phyloP scores from a whole-genome alignment of 2,329 filamentous ascomycete genomes.

The Septoria petroselini region DNA sequence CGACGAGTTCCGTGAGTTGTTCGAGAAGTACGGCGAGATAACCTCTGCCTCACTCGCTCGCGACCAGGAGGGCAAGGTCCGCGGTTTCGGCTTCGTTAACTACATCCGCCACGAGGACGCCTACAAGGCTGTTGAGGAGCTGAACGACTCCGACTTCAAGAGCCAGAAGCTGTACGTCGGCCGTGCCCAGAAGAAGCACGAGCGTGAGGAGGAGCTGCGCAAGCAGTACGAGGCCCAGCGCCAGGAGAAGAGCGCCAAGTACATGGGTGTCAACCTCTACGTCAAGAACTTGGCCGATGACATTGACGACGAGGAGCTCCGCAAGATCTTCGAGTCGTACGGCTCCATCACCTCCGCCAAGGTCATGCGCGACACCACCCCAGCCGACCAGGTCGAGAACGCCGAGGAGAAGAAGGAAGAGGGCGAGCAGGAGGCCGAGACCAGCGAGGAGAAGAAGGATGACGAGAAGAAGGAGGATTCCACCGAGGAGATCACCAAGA shows the following conservation, averaged over 20 bases:
- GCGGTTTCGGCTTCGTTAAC: slow-evolving; percentile 94
- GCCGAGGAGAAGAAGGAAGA: slow-evolving; percentile 46
- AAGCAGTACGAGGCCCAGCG: slow-evolving; percentile 98
- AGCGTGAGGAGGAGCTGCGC: slow-evolving; percentile 98
- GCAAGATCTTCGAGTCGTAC: slow-evolving; percentile 85
- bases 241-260: slow-evolving; percentile 97
- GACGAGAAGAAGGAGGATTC: slow-evolving; percentile 58
- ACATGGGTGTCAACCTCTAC: slow-evolving; percentile 98
- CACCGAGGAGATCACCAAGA: slow-evolving; percentile 47
- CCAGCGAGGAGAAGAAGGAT: slow-evolving; percentile 52
- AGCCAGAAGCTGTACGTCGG: slow-evolving; percentile 96
- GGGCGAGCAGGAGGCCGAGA: slow-evolving; percentile 51
- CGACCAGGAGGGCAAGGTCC: slow-evolving; percentile 93
- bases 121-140: slow-evolving; percentile 78
- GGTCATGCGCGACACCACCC: slow-evolving; percentile 86
- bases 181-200: slow-evolving; percentile 99
- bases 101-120: slow-evolving; percentile 89
- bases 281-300: slow-evolving; percentile 99
- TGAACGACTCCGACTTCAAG: slow-evolving; percentile 89
- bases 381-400: slow-evolving; percentile 47
- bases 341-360: slow-evolving; percentile 97
- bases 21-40: slow-evolving; percentile 88
- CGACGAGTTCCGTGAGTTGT: slow-evolving; percentile 90
- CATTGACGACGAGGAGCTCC: slow-evolving; percentile 95
- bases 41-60: slow-evolving; percentile 93